These are phyloP conservation scores for Globisporangium yorkense DNA, from an alignment of 352 stramenopile species.

Conservation along the genomic window DNA sequence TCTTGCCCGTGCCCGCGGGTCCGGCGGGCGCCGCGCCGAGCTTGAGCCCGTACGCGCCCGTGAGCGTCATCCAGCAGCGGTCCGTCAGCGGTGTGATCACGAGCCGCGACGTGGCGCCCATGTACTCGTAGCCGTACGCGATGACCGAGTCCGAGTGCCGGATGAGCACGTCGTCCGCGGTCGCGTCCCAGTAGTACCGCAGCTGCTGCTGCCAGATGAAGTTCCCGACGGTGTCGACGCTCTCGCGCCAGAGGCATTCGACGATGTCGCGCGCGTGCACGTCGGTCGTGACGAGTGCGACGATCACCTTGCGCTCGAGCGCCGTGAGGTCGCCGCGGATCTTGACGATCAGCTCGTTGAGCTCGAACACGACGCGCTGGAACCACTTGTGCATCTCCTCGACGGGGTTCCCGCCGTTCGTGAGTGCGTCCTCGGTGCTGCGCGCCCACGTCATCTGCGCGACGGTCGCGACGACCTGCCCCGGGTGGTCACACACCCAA, in stretches of 20 bases:
- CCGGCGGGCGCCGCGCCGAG: constrained; percentile 91
- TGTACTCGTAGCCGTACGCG: constrained; percentile 94
- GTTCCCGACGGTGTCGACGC: constrained; percentile 67
- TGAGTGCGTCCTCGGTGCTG: constrained; percentile 82
- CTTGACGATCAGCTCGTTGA: constrained; percentile 91
- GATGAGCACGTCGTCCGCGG: constrained; percentile 88
- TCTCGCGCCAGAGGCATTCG: constrained; percentile 60
- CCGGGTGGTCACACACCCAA: constrained; percentile 88
- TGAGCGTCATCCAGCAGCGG: constrained; percentile 95
- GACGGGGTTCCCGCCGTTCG: constrained; percentile 18
- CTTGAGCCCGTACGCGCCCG: constrained; percentile 90
- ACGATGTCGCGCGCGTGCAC: constrained; percentile 90
- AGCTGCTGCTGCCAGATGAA: constrained; percentile 95
- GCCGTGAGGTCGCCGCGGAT: constrained; percentile 87
- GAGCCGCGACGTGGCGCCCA: constrained; percentile 86
- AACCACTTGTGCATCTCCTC: constrained; percentile 68
- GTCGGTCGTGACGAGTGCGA: constrained; percentile 91
- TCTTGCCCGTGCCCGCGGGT: constrained; percentile 95
- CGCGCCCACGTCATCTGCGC: constrained; percentile 92
- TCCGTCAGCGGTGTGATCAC: constrained; percentile 90
- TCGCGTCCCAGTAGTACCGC: constrained; percentile 91
- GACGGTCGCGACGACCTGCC: constrained; percentile 91
- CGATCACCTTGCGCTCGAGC: constrained; percentile 90
- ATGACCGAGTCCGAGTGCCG: constrained; percentile 85
- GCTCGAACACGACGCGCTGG: constrained; percentile 67